Evolutionary conservation across 2,329 filamentous ascomycete genomes (phyloP).

Genomic region (Aspergillus sp.): DNA sequence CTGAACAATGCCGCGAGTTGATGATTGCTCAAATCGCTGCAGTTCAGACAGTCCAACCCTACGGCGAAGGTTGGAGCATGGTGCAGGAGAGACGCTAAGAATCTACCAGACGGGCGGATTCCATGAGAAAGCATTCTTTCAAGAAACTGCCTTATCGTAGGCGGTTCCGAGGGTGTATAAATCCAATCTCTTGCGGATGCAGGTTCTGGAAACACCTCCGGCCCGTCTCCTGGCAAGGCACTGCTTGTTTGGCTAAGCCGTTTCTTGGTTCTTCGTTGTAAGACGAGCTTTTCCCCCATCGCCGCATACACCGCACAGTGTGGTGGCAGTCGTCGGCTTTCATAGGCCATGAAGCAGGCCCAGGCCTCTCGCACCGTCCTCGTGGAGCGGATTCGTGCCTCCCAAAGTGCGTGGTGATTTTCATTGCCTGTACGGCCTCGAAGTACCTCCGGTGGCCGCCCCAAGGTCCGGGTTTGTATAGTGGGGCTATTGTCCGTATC

Average conservation of each 20-base stretch:
- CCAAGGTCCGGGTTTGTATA: slow-evolving; percentile 60
- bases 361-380: slow-evolving; percentile 67
- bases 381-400: slow-evolving; percentile 62
- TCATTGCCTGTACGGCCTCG: slow-evolving; percentile 20
- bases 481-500: slow-evolving; percentile 67
- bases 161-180: slow-evolving; percentile 60
- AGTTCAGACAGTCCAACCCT: slow-evolving; percentile 50
- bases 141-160: slow-evolving; percentile 57
- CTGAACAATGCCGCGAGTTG: slow-evolving; percentile 38
- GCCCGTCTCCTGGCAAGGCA: slow-evolving; percentile 59
- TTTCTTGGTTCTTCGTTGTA: slow-evolving; percentile 34
- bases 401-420: slow-evolving; percentile 53
- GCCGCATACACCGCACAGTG: slow-evolving; percentile 55
- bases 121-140: slow-evolving; percentile 53
- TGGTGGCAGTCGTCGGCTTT: slow-evolving; percentile 47
- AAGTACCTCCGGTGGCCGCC: slow-evolving; percentile 36
- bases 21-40: slow-evolving; percentile 39
- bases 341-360: slow-evolving; percentile 65
- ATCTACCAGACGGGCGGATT: slow-evolving; percentile 47
- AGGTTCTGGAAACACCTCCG: slow-evolving; percentile 60
- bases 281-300: slow-evolving; percentile 62
- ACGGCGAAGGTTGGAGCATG: slow-evolving; percentile 44
- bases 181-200: slow-evolving; percentile 61
- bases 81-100: slow-evolving; percentile 57
- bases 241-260: slow-evolving; percentile 29